Base-by-base conservation (phyloP, 768 basidiomycete species). In the Boletellus emodensis region DNA sequence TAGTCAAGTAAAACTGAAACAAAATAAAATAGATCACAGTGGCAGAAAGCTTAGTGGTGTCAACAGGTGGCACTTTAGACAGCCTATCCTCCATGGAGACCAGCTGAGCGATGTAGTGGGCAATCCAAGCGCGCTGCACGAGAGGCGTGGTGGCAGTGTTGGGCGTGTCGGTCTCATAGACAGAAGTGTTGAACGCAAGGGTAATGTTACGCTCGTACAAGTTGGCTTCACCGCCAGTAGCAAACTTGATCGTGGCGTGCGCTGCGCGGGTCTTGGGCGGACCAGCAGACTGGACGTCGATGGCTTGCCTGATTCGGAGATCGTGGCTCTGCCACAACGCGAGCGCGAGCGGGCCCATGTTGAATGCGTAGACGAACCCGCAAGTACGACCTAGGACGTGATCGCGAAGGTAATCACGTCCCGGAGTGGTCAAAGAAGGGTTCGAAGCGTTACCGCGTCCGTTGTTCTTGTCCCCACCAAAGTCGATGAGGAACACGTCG, bases 291-390 rank as follows among this genome's bases (percentile, higher is more conserved):
- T 70, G 66, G 2, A 68, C 13, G 11, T 68, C 68, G 32, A 68
- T 62, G 22, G 66, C 66, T 24, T 70, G 67, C 48, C 53, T 59
- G 51, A 70, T 68, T n/a, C 68, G 68, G 46, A 70, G 66, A 56
- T 57, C 51, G 39, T 58, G 62, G 39, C 56, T 57, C 50, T 70
- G 58, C 64, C 62, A 66, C 44, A 68, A 46, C 15, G 59, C 57
- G 14, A 68, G 60, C n/a, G 61, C 69, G 34, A 70, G 61, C 4
- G 50, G 57, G 0, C 38, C 66, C 52, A 69, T 57, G 44, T 68
- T 61, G 14, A 68, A 68, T 15, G 65, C 66, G 18, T 68, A 63
- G 8, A 68, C 10, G 48, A 57, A 63, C 15, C 67, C 67, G 41
- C 48, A 47, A 17, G 59, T 32, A 18, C 67, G 67, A 39, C 56